phyloP scores from a whole-genome alignment of 1,284 basidiomycete genomes.

The Cryptococcus neoformans region DNA sequence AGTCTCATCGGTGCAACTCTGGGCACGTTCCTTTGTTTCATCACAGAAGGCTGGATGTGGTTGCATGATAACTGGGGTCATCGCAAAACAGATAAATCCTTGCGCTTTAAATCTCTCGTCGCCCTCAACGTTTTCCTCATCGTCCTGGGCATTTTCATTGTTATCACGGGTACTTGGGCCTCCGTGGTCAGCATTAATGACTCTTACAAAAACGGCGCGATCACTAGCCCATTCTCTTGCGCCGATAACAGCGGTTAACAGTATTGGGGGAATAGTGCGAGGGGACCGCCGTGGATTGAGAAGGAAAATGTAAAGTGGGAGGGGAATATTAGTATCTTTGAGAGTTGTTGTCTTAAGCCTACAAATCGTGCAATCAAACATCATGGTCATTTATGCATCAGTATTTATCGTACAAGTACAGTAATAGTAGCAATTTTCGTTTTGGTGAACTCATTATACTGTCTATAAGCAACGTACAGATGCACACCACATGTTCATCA shows the following conservation, averaged over 20 bases:
- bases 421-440: no score
- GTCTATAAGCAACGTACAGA: no score
- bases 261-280: background rate
- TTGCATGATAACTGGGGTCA: conserved; percentile 21
- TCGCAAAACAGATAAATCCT: conserved; percentile 14
- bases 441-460: no score
- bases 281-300: background rate
- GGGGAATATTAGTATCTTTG: no score
- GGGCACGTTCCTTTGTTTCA: conserved; percentile 22
- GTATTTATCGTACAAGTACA: no score
- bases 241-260: conserved; percentile 25
- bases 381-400: no score
- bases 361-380: no score
- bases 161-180: conserved; percentile 44
- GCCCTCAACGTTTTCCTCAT: conserved; percentile 33
- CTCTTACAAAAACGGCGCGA: conserved; percentile 35
- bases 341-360: no score
- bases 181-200: conserved; percentile 41
- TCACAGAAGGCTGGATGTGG: conserved; percentile 21
- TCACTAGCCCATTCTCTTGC: conserved; percentile 46
- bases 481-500: no score
- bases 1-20: conserved; percentile 29
- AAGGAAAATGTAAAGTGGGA: no score
- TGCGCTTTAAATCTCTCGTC: conserved; percentile 13
- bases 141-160: conserved; percentile 38